phyloP scores from a whole-genome alignment of 1,139 yeast genomes.

The Yamadazyma conglobata region DNA sequence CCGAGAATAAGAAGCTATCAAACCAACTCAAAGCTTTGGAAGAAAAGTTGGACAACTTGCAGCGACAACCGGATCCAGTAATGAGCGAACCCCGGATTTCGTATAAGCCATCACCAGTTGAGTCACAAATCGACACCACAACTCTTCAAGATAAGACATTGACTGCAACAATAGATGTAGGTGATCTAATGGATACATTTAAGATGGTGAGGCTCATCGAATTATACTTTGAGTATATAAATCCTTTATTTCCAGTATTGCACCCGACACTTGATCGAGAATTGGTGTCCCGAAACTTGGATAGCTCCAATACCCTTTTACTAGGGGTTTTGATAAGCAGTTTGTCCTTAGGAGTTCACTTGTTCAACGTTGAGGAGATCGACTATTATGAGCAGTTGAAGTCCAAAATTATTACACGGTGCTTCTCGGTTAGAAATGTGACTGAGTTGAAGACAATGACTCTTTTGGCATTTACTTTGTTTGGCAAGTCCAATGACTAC shows the following conservation, averaged over 20 bases:
- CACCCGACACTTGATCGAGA: conserved; percentile 12
- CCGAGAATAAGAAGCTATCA: conserved; percentile 9
- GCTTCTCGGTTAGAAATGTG: conserved; percentile 20
- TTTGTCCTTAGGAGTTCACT: conserved; percentile 4
- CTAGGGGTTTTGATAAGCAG: conserved; percentile 13
- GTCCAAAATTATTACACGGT: conserved; percentile 17
- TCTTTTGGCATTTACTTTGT: conserved; percentile 23
- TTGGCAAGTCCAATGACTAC: conserved; percentile 22
- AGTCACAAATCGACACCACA: not conserved
- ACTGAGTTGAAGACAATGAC: conserved; percentile 23
- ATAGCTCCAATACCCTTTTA: conserved; percentile 8
- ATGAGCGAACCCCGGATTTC: not conserved
- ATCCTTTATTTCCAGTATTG: conserved; percentile 17
- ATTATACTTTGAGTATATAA: conserved; percentile 13
- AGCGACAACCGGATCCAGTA: conserved; percentile 1
- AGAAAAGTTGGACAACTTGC: conserved; percentile 8
- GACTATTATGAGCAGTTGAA: conserved; percentile 10
- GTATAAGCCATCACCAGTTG: not conserved
- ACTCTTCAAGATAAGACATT: not conserved
- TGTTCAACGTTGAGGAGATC: conserved; percentile 6
- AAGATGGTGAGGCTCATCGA: conserved; percentile 13
- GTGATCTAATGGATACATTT: conserved; percentile 2
- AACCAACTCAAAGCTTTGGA: conserved; percentile 11
- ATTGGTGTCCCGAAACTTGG: conserved; percentile 6
- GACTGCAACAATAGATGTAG: not conserved